Evolutionary conservation across 2,329 filamentous ascomycete species (phyloP).

Genomic region (Sarocladium brachiariae): DNA sequence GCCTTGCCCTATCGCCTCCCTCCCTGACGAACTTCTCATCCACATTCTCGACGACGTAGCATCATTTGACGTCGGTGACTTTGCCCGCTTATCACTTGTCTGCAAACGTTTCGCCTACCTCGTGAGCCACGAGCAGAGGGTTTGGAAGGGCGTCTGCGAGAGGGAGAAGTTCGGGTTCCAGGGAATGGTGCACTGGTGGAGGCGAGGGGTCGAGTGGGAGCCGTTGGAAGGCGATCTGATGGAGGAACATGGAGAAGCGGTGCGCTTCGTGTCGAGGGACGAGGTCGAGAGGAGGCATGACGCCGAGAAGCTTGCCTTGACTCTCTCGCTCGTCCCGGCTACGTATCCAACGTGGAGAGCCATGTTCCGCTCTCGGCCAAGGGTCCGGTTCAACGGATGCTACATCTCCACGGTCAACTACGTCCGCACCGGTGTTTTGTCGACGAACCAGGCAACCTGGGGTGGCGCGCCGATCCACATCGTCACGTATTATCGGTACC

Average conservation of each 20-base stretch:
- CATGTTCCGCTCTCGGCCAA: constrained; percentile 77
- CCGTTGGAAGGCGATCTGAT: constrained; percentile 31
- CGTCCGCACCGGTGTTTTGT: constrained; percentile 70
- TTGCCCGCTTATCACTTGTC: constrained; percentile 68
- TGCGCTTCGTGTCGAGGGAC: constrained; percentile 24
- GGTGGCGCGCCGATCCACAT: constrained; percentile 73
- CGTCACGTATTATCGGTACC: constrained; percentile 95
- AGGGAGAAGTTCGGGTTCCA: constrained; percentile 69
- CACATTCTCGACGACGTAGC: constrained; percentile 72
- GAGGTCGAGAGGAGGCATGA: constrained; percentile 28
- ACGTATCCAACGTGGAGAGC: constrained; percentile 49
- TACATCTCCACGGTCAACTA: constrained; percentile 99
- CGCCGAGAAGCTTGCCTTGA: constrained; percentile 28
- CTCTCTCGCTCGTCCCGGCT: constrained; percentile 33
- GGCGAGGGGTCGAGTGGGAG: constrained; percentile 52
- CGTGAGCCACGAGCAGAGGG: constrained; percentile 72
- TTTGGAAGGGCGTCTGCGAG: constrained; percentile 75
- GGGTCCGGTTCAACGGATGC: constrained; percentile 88
- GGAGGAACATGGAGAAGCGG: constrained; percentile 19
- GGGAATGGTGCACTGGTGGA: constrained; percentile 77
- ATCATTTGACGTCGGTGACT: constrained; percentile 66
- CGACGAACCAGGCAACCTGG: constrained; percentile 68
- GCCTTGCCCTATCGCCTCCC: constrained; percentile 68
- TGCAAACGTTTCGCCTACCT: constrained; percentile 86
- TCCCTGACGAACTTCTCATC: constrained; percentile 79